These are phyloP conservation scores for Atkinsonella texensis DNA, from an alignment of 2,329 filamentous ascomycete genomes.

Conservation along the genomic window DNA sequence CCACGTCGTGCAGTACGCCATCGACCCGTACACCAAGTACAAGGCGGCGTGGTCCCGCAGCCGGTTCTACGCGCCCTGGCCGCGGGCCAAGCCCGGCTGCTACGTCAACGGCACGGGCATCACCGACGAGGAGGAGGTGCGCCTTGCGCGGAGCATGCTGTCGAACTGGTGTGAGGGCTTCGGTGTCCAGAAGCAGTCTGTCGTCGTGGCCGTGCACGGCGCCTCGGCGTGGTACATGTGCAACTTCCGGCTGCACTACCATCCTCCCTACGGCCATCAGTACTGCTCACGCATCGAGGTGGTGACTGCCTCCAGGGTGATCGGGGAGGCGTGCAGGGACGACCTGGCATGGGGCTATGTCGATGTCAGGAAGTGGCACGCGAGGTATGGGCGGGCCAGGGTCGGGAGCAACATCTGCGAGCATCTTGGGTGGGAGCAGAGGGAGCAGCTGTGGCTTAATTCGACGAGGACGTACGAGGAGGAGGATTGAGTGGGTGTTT, in stretches of 20 bases:
- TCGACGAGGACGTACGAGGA: too few species aligned
- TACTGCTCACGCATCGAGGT: not conserved
- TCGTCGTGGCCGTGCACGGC: slow-evolving; percentile 3
- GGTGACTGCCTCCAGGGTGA: too few species aligned
- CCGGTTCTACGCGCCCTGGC: not conserved
- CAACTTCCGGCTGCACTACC: not conserved
- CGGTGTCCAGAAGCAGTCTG: not conserved
- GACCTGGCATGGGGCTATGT: not conserved
- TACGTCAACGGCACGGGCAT: too few species aligned
- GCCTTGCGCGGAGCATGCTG: slow-evolving; percentile 3
- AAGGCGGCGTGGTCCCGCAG: not conserved
- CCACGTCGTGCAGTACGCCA: not conserved
- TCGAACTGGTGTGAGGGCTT: slow-evolving; percentile 6
- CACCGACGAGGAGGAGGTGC: not conserved
- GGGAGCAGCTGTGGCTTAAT: not conserved
- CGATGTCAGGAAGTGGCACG: not conserved
- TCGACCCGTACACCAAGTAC: not conserved
- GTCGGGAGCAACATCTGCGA: not conserved
- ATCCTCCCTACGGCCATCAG: not conserved
- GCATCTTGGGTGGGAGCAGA: not conserved
- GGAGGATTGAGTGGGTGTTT: too few species aligned
- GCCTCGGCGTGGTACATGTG: slow-evolving; percentile 5
- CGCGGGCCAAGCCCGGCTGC: not conserved
- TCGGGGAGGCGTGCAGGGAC: not conserved
- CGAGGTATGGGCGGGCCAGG: not conserved